Evolutionary conservation across 2,329 filamentous ascomycete species (phyloP).

Genomic region (Pseudogymnoascus sp.): DNA sequence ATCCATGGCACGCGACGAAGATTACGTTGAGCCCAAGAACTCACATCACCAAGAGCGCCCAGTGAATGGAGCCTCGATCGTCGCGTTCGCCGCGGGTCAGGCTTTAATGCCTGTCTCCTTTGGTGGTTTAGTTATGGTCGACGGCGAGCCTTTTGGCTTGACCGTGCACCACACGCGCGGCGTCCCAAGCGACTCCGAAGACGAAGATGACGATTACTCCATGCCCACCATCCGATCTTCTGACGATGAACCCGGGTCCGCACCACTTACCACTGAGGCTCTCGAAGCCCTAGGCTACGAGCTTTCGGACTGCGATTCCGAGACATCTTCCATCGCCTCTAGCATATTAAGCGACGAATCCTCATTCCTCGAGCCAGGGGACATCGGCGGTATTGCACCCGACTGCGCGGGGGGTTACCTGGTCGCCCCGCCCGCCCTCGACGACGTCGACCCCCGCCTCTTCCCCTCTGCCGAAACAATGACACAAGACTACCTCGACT

Average conservation of each 20-base stretch:
- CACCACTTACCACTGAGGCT: slow-evolving; percentile 40
- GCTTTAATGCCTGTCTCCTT: slow-evolving; percentile 89
- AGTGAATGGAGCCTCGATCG: slow-evolving; percentile 83
- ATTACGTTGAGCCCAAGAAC: slow-evolving; percentile 51
- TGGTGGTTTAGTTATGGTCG: slow-evolving; percentile 78
- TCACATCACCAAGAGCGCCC: slow-evolving; percentile 73
- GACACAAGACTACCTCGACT: slow-evolving; percentile 76
- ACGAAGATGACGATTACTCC: slow-evolving; percentile 28
- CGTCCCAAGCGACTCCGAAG: slow-evolving; percentile 47
- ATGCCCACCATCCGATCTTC: background rate
- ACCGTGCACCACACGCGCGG: slow-evolving; percentile 97
- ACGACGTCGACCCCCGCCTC: slow-evolving; percentile 74
- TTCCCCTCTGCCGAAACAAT: slow-evolving; percentile 67
- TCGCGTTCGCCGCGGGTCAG: slow-evolving; percentile 76
- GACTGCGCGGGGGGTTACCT: slow-evolving; percentile 71
- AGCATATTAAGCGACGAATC: slow-evolving; percentile 35
- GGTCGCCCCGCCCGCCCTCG: slow-evolving; percentile 85
- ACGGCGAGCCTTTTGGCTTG: slow-evolving; percentile 83
- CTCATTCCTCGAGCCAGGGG: slow-evolving; percentile 58
- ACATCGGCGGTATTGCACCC: slow-evolving; percentile 56
- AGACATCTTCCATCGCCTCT: slow-evolving; percentile 35
- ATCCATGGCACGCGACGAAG: slow-evolving; percentile 36
- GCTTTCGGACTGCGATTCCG: slow-evolving; percentile 56
- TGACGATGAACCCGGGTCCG: background rate
- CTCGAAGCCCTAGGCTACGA: slow-evolving; percentile 53